phyloP scores from a whole-genome alignment of 2,329 filamentous ascomycete genomes.

The Aspergillus fijiensis region DNA sequence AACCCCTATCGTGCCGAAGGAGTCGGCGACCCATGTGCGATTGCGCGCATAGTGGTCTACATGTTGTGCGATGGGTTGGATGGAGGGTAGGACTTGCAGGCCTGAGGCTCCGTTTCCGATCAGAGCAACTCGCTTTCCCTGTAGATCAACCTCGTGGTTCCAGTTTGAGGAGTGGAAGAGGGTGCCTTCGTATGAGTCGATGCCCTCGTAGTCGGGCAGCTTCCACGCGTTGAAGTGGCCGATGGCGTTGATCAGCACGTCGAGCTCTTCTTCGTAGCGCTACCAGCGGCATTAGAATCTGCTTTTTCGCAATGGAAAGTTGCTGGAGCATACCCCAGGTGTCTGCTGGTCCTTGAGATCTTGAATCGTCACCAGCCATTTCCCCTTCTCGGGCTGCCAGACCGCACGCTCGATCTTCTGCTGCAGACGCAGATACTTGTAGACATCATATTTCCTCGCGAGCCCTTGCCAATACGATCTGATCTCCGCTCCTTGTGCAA shows the following conservation, averaged over 20 bases:
- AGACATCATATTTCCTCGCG: conserved; percentile 64
- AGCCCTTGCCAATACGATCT: conserved; percentile 64
- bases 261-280: conserved; percentile 50
- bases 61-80: conserved; percentile 42
- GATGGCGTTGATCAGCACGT: conserved; percentile 63
- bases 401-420: conserved; percentile 56
- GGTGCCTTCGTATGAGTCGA: conserved; percentile 55
- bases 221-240: conserved; percentile 67
- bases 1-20: conserved; percentile 56
- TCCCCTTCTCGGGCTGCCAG: conserved; percentile 54
- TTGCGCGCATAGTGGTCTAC: conserved; percentile 66
- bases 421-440: conserved; percentile 56
- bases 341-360: conserved; percentile 32
- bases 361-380: conserved; percentile 56
- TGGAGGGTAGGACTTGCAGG: conserved; percentile 51
- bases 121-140: conserved; percentile 52
- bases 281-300: conserved; percentile 17
- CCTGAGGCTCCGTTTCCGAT: conserved; percentile 65
- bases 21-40: conserved; percentile 66
- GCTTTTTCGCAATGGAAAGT: neutral
- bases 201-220: conserved; percentile 60
- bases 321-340: conserved; percentile 15
- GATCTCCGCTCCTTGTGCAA: conserved; percentile 67
- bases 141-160: conserved; percentile 55
- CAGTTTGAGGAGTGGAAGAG: conserved; percentile 63